Conservation (phyloP, 2,329 filamentous ascomycete species). For the Pestalotiopsis sp. region DNA sequence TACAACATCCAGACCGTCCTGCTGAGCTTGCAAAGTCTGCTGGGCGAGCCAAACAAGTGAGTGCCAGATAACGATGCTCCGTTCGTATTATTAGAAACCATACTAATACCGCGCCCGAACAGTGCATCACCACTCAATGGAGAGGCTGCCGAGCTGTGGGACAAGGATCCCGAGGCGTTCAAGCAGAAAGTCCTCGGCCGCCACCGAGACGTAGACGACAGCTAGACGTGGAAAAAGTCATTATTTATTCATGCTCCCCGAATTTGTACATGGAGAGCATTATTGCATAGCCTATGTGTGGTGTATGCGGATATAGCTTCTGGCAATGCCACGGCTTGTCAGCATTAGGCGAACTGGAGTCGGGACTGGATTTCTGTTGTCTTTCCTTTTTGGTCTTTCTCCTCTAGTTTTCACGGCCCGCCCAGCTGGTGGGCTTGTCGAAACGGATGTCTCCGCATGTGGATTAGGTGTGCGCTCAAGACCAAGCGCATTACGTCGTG, state of each 20-base stretch:
- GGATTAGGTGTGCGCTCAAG: neutral
- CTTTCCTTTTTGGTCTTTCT: neutral
- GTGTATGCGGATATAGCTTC: neutral
- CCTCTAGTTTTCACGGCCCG: neutral
- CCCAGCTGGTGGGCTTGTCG: neutral
- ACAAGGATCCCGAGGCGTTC: slow-evolving; percentile 84
- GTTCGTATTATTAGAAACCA: neutral
- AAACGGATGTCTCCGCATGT: neutral
- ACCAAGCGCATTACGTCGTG: neutral
- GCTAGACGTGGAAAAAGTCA: slow-evolving; percentile 40
- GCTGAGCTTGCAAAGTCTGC: slow-evolving; percentile 88
- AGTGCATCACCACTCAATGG: slow-evolving; percentile 94
- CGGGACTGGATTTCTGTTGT: neutral
- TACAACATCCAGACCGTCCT: slow-evolving; percentile 96
- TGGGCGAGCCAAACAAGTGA: slow-evolving; percentile 98
- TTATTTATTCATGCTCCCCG: neutral
- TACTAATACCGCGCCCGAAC: slow-evolving; percentile 1
- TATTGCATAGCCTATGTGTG: neutral
- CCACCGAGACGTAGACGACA: slow-evolving; percentile 66
- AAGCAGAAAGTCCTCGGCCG: slow-evolving; percentile 71
- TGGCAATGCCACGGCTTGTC: neutral
- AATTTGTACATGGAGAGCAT: neutral
- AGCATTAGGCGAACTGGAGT: slow-evolving; percentile 9
- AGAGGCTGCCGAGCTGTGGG: slow-evolving; percentile 95
- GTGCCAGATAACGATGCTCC: slow-evolving; percentile 32